Evolutionary conservation across 2,329 filamentous ascomycete genomes (phyloP), one percentile per base, ranked within the genome.

Genomic region (Dothiorella sarmentorum): DNA sequence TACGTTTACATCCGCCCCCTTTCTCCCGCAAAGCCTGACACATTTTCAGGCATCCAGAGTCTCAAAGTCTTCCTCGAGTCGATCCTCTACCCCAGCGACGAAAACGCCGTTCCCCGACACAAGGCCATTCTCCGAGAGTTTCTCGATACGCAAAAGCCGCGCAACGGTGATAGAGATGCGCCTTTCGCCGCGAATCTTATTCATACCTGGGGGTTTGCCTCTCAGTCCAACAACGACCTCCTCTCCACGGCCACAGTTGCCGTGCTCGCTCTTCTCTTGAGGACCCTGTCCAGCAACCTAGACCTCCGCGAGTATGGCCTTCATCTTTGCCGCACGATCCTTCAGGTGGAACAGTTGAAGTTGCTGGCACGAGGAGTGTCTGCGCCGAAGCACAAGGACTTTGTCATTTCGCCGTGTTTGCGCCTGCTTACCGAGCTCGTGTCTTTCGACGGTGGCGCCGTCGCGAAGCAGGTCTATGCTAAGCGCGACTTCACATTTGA

Each of bases 381-480:
- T 3, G 85, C 90, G 0, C 87, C 89, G 22, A 92, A 91, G 72
- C 82, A 85, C 47, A 96, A 95, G 69, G 91, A 91, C 37, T 91
- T 90, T 72, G 78, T 97, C 60, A 92, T 97, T 61, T 94, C 91
- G 2, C 93, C 94, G 0, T 92, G 89, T 22, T 76, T 99, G 60
- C 86, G 93, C 59, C 77, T 99, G 53, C 81, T 99, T 61, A 89
- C 87, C 53, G 93, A 99, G 74, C 82, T 92, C n/a, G 84, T 90
- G 15, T 85, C 81, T 57, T 88, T 96, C 63, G 92, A 97, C 72
- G 91, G 91, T 15, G 95, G 94, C 13, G 83, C 85, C 40, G 81
- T 91, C 58, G 90, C 92, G 26, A 86, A 85, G 64, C 81, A 86
- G 44, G 80, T 97, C 31, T 95, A 96, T 70, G 82, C 88, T 55